Evolutionary conservation across 2,329 filamentous ascomycete genomes (phyloP).

Genomic region (Hymenoscyphus repandus): DNA sequence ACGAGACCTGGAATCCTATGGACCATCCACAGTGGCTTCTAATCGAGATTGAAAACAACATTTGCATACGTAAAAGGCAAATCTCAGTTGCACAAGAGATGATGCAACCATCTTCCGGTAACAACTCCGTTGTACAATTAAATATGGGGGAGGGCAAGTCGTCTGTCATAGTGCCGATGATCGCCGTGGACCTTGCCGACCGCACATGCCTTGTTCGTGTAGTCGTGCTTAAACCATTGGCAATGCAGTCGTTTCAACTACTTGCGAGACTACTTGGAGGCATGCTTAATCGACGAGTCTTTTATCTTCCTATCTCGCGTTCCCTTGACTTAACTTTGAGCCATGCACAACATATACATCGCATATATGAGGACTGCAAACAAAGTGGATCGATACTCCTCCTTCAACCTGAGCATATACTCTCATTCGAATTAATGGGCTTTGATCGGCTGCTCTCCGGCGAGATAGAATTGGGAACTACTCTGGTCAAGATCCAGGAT

Average conservation of each 20-base stretch:
- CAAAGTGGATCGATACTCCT: slow-evolving; percentile 50
- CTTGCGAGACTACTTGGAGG: slow-evolving; percentile 51
- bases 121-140: slow-evolving; percentile 56
- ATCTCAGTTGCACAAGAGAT: slow-evolving; percentile 51
- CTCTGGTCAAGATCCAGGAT: slow-evolving; percentile 31
- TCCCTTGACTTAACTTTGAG: slow-evolving; percentile 33
- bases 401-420: slow-evolving; percentile 57
- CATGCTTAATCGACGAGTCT: slow-evolving; percentile 48
- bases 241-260: slow-evolving; percentile 54
- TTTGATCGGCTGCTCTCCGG: slow-evolving; percentile 41
- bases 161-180: slow-evolving; percentile 63
- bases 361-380: slow-evolving; percentile 42
- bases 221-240: slow-evolving; percentile 56
- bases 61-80: slow-evolving; percentile 51
- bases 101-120: slow-evolving; percentile 35
- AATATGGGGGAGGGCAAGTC: slow-evolving; percentile 72
- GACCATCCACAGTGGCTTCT: slow-evolving; percentile 56
- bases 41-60: slow-evolving; percentile 57
- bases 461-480: neutral
- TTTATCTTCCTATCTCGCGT: slow-evolving; percentile 55
- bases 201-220: slow-evolving; percentile 47
- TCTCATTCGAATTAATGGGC: slow-evolving; percentile 60
- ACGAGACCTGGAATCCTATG: slow-evolving; percentile 48
- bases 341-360: slow-evolving; percentile 34
- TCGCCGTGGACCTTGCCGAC: slow-evolving; percentile 49